Evolutionary conservation across 257 asterid genomes (phyloP).

Genomic region (Gentiana straminea): DNA sequence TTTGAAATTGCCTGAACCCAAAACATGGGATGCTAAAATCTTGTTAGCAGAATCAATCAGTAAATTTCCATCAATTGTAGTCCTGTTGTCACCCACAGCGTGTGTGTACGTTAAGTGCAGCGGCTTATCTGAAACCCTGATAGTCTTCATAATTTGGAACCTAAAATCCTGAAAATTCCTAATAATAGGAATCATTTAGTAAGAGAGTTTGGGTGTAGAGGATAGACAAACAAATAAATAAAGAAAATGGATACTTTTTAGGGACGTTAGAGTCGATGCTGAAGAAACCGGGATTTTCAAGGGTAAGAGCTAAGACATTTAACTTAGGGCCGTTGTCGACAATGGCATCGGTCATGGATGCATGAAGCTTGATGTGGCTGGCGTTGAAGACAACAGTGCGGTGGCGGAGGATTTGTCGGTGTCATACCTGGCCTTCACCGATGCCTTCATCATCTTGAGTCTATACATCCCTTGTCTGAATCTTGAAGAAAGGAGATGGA

Average conservation of each 20-base stretch:
- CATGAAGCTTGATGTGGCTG: conserved; percentile 84
- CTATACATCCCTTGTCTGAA: too few species aligned
- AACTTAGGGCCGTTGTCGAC: conserved; percentile 72
- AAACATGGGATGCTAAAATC: conserved; percentile 71
- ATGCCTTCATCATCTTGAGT: conserved; percentile 53
- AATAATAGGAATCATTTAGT: neutral
- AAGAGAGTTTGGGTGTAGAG: neutral
- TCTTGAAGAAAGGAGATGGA: too few species aligned
- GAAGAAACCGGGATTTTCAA: conserved; percentile 89
- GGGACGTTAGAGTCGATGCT: conserved; percentile 81
- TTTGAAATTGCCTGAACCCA: conserved; percentile 62
- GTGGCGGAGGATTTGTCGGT: conserved; percentile 59
- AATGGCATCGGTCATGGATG: conserved; percentile 86
- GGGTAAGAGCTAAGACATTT: conserved; percentile 62
- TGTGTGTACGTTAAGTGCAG: conserved; percentile 80
- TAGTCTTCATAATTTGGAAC: conserved; percentile 76
- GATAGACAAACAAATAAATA: neutral
- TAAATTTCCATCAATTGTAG: conserved; percentile 67
- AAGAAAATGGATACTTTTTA: conserved; percentile 24
- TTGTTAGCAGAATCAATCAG: conserved; percentile 72
- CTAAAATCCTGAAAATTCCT: conserved; percentile 54
- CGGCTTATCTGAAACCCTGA: conserved; percentile 59
- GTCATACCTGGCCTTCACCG: conserved; percentile 72
- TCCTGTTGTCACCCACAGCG: conserved; percentile 47
- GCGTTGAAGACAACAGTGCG: conserved; percentile 70